Conservation (phyloP, 148 eudicot genomes). For the Agrostemma githago region DNA sequence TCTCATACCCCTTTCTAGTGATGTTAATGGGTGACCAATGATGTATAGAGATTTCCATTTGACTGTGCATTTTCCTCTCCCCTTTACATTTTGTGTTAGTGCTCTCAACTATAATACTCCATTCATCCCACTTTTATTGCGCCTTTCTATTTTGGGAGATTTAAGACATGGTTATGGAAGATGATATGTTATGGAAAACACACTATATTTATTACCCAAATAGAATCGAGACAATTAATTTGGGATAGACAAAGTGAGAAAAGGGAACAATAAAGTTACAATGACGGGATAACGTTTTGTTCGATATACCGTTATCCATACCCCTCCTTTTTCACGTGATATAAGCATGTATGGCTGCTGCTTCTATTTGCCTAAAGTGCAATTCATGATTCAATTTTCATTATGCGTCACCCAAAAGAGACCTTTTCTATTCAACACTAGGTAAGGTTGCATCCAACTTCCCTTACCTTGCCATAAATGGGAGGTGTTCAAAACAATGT, state of each 20-base stretch:
- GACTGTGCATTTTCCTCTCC: not conserved
- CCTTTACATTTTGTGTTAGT: not conserved
- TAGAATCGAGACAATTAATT: too few species aligned
- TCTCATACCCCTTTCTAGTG: not conserved
- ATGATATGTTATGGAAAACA: too few species aligned
- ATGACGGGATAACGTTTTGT: too few species aligned
- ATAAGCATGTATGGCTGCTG: not conserved
- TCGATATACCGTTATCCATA: not conserved
- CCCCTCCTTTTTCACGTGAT: not conserved
- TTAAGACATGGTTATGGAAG: too few species aligned
- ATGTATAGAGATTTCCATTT: not conserved
- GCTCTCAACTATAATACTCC: not conserved
- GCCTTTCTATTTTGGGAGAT: too few species aligned
- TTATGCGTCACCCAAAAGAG: not conserved
- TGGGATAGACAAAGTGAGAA: too few species aligned
- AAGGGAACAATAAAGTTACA: too few species aligned
- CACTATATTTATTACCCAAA: too few species aligned
- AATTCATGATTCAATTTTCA: not conserved
- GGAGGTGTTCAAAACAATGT: not conserved
- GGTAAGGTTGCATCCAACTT: not conserved
- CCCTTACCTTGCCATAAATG: not conserved
- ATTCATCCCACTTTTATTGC: too few species aligned
- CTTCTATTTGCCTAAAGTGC: conserved; percentile 4
- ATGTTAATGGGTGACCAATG: not conserved
- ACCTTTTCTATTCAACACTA: not conserved